Evolutionary conservation across 2,329 filamentous ascomycete genomes (phyloP).

Genomic region (Epichloe hybrida): DNA sequence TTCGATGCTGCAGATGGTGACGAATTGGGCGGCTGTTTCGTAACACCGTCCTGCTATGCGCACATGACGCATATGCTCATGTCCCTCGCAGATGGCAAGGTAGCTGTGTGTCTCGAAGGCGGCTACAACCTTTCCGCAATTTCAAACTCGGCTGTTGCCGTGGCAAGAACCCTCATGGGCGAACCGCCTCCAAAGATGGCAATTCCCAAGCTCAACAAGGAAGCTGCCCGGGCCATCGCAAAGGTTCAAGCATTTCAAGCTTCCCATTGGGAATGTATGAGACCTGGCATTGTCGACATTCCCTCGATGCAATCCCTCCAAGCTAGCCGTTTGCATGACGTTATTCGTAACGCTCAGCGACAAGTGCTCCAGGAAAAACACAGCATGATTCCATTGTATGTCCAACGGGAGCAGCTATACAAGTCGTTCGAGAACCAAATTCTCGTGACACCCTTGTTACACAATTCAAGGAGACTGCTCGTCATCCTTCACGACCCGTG

Average conservation of each 20-base stretch:
- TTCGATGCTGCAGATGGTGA: constrained; percentile 95
- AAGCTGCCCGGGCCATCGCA: constrained; percentile 41
- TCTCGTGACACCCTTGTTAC: constrained; percentile 61
- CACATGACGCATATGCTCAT: constrained; percentile 99
- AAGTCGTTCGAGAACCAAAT: constrained; percentile 79
- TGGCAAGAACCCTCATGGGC: constrained; percentile 87
- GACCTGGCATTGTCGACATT: constrained; percentile 48
- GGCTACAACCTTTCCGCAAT: constrained; percentile 93
- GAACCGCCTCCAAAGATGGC: constrained; percentile 62
- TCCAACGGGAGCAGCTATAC: constrained; percentile 59
- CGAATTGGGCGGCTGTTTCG: constrained; percentile 82
- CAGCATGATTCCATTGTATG: constrained; percentile 66
- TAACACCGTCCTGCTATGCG: constrained; percentile 81
- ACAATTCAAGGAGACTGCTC: constrained; percentile 53
- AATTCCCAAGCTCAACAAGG: constrained; percentile 42
- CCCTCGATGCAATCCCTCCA: constrained; percentile 37
- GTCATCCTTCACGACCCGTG: constrained; percentile 86
- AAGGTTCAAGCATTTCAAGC: constrained; percentile 48
- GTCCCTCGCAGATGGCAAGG: constrained; percentile 78
- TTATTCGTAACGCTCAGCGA: constrained; percentile 66
- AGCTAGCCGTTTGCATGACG: constrained; percentile 58
- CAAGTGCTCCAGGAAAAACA: constrained; percentile 57
- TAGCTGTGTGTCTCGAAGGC: constrained; percentile 87
- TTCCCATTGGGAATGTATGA: constrained; percentile 79
- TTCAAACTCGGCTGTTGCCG: constrained; percentile 79